phyloP scores from a whole-genome alignment of 768 basidiomycete species.

The Tephrocybe sp. region DNA sequence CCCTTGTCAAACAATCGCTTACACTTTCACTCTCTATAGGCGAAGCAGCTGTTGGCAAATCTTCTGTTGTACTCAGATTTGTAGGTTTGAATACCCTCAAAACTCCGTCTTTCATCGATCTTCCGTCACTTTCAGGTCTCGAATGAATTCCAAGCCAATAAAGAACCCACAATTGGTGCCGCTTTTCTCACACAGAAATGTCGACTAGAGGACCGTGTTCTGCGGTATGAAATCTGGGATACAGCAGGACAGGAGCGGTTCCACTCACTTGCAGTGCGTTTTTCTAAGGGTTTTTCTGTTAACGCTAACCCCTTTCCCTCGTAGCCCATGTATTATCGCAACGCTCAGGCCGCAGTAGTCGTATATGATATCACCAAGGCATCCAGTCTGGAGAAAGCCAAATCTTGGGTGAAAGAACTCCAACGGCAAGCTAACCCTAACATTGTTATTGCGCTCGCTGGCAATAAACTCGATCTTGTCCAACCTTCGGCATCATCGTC shows the following conservation, averaged over 20 bases:
- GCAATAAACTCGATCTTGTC: conserved; percentile 95
- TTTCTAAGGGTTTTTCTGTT: too few relatives aligned
- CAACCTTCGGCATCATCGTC: conserved; percentile 57
- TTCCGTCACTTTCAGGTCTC: conserved; percentile 56
- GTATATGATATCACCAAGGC: conserved; percentile 98
- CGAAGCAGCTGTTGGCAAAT: conserved; percentile 98
- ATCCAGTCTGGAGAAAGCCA: conserved; percentile 94
- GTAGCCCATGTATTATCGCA: conserved; percentile 98
- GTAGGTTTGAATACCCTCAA: conserved; percentile 43
- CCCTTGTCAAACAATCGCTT: not conserved
- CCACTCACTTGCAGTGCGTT: conserved; percentile 88
- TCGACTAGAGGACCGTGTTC: conserved; percentile 88
- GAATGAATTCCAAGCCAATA: conserved; percentile 98
- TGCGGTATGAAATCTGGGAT: conserved; percentile 97
- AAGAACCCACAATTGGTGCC: conserved; percentile 97
- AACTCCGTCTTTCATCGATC: conserved; percentile 13
- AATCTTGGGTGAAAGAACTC: conserved; percentile 99
- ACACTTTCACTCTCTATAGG: conserved; percentile 47
- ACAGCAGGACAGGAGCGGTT: conserved; percentile 96
- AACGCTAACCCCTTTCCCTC: conserved; percentile 10
- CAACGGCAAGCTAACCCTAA: conserved; percentile 99
- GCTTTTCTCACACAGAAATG: conserved; percentile 96
- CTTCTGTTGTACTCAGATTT: conserved; percentile 96
- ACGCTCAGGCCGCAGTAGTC: conserved; percentile 96
- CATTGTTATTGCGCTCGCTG: conserved; percentile 97